Percentiles rank a stretch among this genome's conserved stretches.
These are phyloP conservation scores for Myrica gale DNA, from an alignment of 306 rosid species.

Conservation along the genomic window DNA sequence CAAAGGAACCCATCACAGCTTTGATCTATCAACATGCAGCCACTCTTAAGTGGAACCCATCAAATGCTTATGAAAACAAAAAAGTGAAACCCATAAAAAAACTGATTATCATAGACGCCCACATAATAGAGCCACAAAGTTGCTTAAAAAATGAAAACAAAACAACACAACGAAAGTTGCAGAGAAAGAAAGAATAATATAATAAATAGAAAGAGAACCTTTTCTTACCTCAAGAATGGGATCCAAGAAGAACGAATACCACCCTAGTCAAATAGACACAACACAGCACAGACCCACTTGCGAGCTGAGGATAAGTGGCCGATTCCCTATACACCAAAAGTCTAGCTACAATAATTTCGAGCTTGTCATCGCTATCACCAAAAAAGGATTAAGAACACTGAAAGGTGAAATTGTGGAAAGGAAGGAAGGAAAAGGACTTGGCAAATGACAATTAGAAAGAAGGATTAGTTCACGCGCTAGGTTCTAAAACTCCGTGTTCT, in stretches of 20 bases:
- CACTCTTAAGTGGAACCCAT: conserved; percentile 30
- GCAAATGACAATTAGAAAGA: conserved; percentile 56
- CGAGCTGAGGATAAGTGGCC: conserved; percentile 38
- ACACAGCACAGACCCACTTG: conserved; percentile 31
- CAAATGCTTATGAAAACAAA: conserved; percentile 19
- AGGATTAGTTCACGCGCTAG: conserved; percentile 30
- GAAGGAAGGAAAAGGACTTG: conserved; percentile 34
- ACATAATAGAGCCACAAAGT: conserved; percentile 32
- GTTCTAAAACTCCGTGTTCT: conserved; percentile 28
- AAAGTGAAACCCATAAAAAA: conserved; percentile 25
- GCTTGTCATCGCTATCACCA: conserved; percentile 24
- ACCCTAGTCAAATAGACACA: conserved; percentile 31
- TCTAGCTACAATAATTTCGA: conserved; percentile 34
- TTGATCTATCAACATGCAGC: conserved; percentile 26
- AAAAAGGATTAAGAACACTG: conserved; percentile 22
- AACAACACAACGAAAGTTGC: conserved; percentile 20
- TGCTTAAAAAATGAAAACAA: conserved; percentile 23
- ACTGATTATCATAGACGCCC: not conserved
- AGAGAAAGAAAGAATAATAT: not conserved
- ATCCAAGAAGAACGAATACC: conserved; percentile 55
- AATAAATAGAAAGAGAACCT: conserved; percentile 27
- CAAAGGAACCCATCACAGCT: conserved; percentile 17
- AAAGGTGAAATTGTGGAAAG: conserved; percentile 28
- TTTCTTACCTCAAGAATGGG: conserved; percentile 53
- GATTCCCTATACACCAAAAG: conserved; percentile 29